These are phyloP conservation scores for Allium sativum DNA, from an alignment of 106 monocot genomes.

Conservation along the genomic window DNA sequence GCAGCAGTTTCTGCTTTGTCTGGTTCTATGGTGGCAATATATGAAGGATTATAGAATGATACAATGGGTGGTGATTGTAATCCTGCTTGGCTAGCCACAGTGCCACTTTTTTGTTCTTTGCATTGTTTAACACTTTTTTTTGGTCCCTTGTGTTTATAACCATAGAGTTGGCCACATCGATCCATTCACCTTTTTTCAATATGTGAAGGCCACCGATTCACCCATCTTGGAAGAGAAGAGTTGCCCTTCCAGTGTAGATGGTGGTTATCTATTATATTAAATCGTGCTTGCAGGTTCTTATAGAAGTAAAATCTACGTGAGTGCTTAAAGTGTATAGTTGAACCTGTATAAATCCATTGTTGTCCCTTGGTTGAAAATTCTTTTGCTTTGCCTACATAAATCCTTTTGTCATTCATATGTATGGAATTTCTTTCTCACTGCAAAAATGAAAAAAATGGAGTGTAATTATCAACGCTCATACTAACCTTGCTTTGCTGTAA, in stretches of 20 bases:
- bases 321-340: too few species aligned
- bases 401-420: too few species aligned
- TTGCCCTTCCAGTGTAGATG: slow-evolving; percentile 82
- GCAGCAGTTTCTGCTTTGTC: neutral
- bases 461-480: too few species aligned
- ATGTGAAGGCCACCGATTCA: slow-evolving; percentile 53
- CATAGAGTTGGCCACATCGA: slow-evolving; percentile 63
- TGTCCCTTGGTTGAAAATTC: too few species aligned
- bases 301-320: too few species aligned
- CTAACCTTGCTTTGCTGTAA: too few species aligned
- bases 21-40: slow-evolving; percentile 39
- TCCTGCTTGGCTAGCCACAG: slow-evolving; percentile 35
- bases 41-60: slow-evolving; percentile 65
- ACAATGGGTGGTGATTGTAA: slow-evolving; percentile 52
- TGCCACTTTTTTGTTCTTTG: slow-evolving; percentile 47
- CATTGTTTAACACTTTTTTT: slow-evolving; percentile 72
- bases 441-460: too few species aligned
- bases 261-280: slow-evolving; percentile 39
- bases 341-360: too few species aligned
- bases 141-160: slow-evolving; percentile 86
- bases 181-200: slow-evolving; percentile 49
- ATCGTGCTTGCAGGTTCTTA: too few species aligned
- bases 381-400: too few species aligned
- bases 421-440: too few species aligned
- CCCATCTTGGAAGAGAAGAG: slow-evolving; percentile 80